A percentile compares a stretch with the other conserved stretches of the same genome.
Conservation (phyloP, 768 basidiomycete genomes). For the Pleurotus salmoneostramineus region DNA sequence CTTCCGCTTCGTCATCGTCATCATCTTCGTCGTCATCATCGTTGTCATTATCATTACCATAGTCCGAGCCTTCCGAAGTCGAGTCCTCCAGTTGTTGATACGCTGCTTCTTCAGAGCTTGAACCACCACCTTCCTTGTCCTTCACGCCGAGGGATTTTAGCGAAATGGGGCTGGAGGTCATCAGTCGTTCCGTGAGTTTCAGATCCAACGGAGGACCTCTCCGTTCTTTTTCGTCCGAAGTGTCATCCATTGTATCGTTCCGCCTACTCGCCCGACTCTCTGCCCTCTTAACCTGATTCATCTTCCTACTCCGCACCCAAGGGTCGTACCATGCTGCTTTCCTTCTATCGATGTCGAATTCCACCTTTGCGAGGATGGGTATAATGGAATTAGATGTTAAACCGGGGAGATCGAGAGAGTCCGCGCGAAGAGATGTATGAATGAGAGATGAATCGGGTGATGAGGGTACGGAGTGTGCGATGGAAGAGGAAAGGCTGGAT, state of each 20-base stretch:
- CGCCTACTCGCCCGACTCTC: conserved; percentile 32
- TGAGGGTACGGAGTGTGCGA: conserved; percentile 38
- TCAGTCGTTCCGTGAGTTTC: conserved; percentile 45
- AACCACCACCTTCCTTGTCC: conserved; percentile 10
- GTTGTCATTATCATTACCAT: conserved; percentile 27
- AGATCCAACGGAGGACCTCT: conserved; percentile 39
- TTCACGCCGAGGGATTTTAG: conserved; percentile 6
- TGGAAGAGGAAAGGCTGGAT: conserved; percentile 40
- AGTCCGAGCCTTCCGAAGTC: conserved; percentile 15
- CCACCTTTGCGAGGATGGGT: conserved; percentile 88
- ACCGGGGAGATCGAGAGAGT: conserved; percentile 63
- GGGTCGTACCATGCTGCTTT: conserved; percentile 85
- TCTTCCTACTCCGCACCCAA: conserved; percentile 66
- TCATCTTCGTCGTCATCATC: conserved; percentile 28
- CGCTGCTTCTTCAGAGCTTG: conserved; percentile 18
- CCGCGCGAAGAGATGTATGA: conserved; percentile 31
- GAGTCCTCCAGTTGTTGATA: conserved; percentile 33
- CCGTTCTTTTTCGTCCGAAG: conserved; percentile 16
- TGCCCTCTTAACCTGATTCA: conserved; percentile 56
- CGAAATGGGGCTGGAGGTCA: conserved; percentile 29
- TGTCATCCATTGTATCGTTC: conserved; percentile 14
- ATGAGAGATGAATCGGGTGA: conserved; percentile 52
- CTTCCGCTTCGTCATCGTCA: conserved; percentile 31
- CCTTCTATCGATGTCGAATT: conserved; percentile 86
- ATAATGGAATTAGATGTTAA: conserved; percentile 61